Conservation (phyloP, 2,329 filamentous ascomycete genomes). For the Monosporascus ibericus region DNA sequence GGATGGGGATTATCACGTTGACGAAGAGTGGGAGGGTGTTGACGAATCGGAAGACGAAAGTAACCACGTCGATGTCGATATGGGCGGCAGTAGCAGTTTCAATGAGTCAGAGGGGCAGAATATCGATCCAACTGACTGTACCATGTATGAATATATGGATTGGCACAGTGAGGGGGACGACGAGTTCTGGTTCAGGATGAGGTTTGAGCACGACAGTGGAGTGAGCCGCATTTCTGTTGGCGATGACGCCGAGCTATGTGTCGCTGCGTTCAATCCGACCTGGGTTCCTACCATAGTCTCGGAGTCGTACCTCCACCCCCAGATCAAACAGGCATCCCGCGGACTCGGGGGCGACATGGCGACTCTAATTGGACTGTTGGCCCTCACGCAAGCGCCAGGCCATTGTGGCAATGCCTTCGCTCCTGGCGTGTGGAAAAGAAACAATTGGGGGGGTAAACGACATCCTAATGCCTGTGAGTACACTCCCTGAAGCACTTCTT, state of each 20-base stretch:
- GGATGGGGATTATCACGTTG: not conserved
- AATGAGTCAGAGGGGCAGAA: not conserved
- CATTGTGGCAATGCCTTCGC: not conserved
- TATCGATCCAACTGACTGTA: not conserved
- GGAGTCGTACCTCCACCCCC: not conserved
- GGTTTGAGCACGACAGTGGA: not conserved
- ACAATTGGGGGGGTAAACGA: not conserved
- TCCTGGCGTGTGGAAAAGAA: not conserved
- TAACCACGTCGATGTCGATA: not conserved
- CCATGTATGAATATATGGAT: not conserved
- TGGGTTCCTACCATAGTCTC: constrained; percentile 2
- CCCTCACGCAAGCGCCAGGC: not conserved
- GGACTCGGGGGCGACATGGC: constrained; percentile 1
- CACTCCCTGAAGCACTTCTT: too few species aligned
- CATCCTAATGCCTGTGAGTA: not conserved
- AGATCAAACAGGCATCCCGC: not conserved
- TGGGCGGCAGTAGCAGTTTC: not conserved
- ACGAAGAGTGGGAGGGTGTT: not conserved
- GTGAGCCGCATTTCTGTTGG: not conserved
- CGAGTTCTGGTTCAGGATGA: not conserved
- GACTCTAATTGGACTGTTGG: constrained; percentile 1
- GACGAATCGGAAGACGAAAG: not conserved
- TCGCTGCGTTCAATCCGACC: not conserved
- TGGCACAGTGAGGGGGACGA: not conserved
- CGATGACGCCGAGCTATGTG: not conserved